Evolutionary conservation across 768 basidiomycete species (phyloP), one percentile per base, ranked within the genome.

Genomic region (Sporobolomyces roseus): DNA sequence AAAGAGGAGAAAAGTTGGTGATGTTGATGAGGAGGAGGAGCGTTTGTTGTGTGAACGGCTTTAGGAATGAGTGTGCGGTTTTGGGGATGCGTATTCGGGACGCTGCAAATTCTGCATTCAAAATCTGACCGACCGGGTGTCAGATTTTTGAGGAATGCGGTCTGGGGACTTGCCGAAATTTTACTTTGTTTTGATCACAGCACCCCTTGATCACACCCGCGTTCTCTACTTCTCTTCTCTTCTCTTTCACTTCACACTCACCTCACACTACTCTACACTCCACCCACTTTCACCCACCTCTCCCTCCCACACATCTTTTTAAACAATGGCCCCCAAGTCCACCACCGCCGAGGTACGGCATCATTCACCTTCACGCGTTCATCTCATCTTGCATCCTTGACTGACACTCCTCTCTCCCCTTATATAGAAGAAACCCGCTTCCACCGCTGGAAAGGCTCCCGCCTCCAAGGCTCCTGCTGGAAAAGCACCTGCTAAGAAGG

Each of bases 391-490:
- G 38, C 17, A 41, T 41, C 38, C 17, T 41, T 9, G 10, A 41
- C 38, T 41, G 38, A 41, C 38, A 9, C 63, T 36, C 52, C 35
- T 50, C 8, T 21, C 46, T 35, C 43, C 45, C 45, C 23, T 33
- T 58, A 17, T 32, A 50, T 45, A 69, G 68, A 69, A 69, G 68
- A 69, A 85, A 67, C 85, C 86, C 65, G 83, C 80, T 46, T 81
- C 81, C 1, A 82, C 87, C 61, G 78, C 77, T 55, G 78, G 78
- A 62, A 90, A 90, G 81, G 79, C 80, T 50, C 63, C 73, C 35
- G 75, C 75, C 51, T 72, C 72, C 41, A 75, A 75, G 68, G 67
- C 66, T 23, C 71, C 71, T 35, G 71, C 71, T 45, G 71, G 71
- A 61, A 72, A 72, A 63, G 71, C 71, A 1, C 71, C 71, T 33